These are phyloP conservation scores for Plasmodium inui DNA, from an alignment of 169 alveolate genomes.

Conservation along the genomic window DNA sequence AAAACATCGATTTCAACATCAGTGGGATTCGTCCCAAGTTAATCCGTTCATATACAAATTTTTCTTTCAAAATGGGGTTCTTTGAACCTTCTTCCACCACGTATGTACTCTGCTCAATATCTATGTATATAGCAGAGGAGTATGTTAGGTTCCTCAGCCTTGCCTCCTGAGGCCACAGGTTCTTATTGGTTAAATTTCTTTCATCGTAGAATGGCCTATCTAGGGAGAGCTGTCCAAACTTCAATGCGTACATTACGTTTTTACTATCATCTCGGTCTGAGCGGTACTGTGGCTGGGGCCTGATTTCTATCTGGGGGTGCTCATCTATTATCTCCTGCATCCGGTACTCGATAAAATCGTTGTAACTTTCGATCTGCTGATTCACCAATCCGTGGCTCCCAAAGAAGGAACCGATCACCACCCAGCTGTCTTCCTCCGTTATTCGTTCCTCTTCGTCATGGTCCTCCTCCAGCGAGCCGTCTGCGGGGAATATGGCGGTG, in stretches of 20 bases:
- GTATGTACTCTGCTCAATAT: constrained; percentile 89
- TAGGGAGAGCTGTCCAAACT: constrained; percentile 94
- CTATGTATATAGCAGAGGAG: constrained; percentile 87
- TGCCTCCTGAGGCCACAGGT: constrained; percentile 97
- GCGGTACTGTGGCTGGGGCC: constrained; percentile 92
- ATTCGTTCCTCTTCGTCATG: constrained; percentile 1
- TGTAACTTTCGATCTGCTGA: constrained; percentile 96
- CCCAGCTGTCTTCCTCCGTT: constrained; percentile 74
- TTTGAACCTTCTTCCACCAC: constrained; percentile 84
- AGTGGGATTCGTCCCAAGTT: constrained; percentile 96
- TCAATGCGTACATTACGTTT: constrained; percentile 90
- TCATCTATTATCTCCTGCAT: constrained; percentile 96
- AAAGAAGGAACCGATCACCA: constrained; percentile 83
- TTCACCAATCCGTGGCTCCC: constrained; percentile 95
- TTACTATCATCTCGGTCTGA: constrained; percentile 88
- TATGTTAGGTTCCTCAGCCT: constrained; percentile 96
- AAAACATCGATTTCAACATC: constrained; percentile 96
- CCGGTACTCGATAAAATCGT: constrained; percentile 95
- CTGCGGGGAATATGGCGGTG: neutral
- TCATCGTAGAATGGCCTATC: constrained; percentile 94
- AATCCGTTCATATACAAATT: constrained; percentile 88
- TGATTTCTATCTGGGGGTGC: constrained; percentile 93
- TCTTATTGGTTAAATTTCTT: constrained; percentile 91
- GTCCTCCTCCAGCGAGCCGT: neutral
- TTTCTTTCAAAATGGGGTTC: constrained; percentile 83